Conservation (phyloP, 768 basidiomycete genomes). For the Mycena galericulata region DNA sequence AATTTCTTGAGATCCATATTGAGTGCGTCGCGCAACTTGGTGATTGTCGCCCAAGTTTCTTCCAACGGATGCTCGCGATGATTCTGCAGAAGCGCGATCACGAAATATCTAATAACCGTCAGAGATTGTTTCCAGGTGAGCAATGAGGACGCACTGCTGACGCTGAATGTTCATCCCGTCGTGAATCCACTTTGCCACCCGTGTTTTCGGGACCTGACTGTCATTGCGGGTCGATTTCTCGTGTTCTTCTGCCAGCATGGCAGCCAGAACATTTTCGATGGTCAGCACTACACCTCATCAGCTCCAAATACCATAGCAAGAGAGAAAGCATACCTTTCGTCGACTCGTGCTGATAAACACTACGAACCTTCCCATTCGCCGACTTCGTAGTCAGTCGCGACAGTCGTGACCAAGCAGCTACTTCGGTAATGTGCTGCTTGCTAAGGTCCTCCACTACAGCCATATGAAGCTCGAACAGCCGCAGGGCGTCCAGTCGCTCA, state of each 20-base stretch:
- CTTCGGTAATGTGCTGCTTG: slow-evolving; percentile 14
- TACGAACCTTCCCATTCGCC: neutral
- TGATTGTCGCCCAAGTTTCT: slow-evolving; percentile 15
- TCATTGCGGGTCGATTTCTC: neutral
- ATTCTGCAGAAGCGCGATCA: slow-evolving; percentile 1
- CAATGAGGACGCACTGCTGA: slow-evolving; percentile 9
- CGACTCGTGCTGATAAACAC: slow-evolving; percentile 21
- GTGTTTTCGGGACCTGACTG: neutral
- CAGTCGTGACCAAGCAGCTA: slow-evolving; percentile 14
- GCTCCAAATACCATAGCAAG: neutral
- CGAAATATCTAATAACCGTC: neutral
- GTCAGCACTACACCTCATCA: slow-evolving; percentile 1
- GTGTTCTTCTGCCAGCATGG: slow-evolving; percentile 9
- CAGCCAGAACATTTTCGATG: slow-evolving; percentile 5
- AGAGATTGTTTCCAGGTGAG: too few species aligned
- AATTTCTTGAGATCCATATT: slow-evolving; percentile 19
- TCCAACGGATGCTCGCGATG: slow-evolving; percentile 15
- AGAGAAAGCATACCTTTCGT: neutral
- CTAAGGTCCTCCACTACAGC: slow-evolving; percentile 20
- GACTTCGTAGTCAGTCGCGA: neutral
- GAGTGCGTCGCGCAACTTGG: neutral
- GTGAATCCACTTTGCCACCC: slow-evolving; percentile 17
- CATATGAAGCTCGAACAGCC: slow-evolving; percentile 29
- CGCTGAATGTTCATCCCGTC: slow-evolving; percentile 18
- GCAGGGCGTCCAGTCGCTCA: slow-evolving; percentile 13